A percentile compares a stretch with the other conserved stretches of the same genome.
phyloP scores from a whole-genome alignment of 352 stramenopile species.

The Nothophytophthora sp. region DNA sequence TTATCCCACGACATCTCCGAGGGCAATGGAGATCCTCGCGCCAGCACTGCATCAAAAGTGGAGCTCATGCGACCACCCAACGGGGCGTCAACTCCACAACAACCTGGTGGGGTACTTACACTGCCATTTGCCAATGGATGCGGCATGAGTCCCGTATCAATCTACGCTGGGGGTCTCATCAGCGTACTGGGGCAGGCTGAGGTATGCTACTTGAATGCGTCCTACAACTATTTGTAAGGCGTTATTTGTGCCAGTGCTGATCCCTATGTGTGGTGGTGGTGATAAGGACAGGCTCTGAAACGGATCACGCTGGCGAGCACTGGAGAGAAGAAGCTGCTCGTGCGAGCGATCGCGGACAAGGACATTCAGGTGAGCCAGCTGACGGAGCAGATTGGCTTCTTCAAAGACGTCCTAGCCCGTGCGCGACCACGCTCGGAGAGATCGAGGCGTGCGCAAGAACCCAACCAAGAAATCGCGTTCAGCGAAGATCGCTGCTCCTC shows the following conservation, averaged over 20 bases:
- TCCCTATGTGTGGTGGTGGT: neutral
- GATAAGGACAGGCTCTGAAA: slow-evolving; percentile 35
- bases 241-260: neutral
- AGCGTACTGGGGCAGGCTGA: slow-evolving; percentile 48
- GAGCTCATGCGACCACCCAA: slow-evolving; percentile 11
- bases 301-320: slow-evolving; percentile 31
- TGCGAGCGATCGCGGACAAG: slow-evolving; percentile 25
- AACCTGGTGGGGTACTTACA: slow-evolving; percentile 1
- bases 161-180: slow-evolving; percentile 50
- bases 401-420: slow-evolving; percentile 60
- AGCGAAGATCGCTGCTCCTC: neutral
- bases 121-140: slow-evolving; percentile 41
- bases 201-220: slow-evolving; percentile 29
- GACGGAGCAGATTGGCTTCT: slow-evolving; percentile 54
- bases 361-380: slow-evolving; percentile 35
- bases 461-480: neutral
- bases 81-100: too few relatives aligned
- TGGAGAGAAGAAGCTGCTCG: slow-evolving; percentile 39
- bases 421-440: slow-evolving; percentile 18
- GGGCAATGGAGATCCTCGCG: neutral
- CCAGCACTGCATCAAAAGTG: slow-evolving; percentile 5
- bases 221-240: too few relatives aligned
- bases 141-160: slow-evolving; percentile 34
- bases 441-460: neutral
- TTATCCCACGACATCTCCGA: slow-evolving; percentile 8